A percentile compares a stretch with the other conserved stretches of the same genome.
Conservation (phyloP, 2,329 filamentous ascomycete genomes). For the Xylariaceae sp. region DNA sequence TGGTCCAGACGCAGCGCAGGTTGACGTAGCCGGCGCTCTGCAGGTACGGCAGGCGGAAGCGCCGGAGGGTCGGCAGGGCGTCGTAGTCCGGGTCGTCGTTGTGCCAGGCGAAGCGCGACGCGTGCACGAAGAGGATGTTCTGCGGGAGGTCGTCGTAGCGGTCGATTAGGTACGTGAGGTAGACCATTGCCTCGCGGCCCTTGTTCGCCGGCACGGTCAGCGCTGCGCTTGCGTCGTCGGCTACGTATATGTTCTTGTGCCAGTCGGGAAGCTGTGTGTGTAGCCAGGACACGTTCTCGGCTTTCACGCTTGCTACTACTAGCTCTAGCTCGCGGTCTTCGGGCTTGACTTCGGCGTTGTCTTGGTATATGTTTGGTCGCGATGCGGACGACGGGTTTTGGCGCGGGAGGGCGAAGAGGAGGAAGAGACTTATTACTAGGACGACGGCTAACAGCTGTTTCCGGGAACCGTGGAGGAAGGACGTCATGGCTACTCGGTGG, state of each 20-base stretch:
- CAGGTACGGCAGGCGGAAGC: constrained; percentile 48
- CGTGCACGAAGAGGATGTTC: constrained; percentile 45
- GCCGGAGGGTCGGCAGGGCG: constrained; percentile 47
- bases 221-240: constrained; percentile 44
- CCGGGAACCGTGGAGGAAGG: neutral
- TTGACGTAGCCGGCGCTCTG: constrained; percentile 55
- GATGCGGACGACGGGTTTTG: neutral
- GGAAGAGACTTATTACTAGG: neutral
- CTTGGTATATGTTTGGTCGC: too few species aligned
- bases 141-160: constrained; percentile 45
- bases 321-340: constrained; percentile 27
- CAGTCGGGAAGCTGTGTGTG: constrained; percentile 41
- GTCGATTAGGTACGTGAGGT: constrained; percentile 50
- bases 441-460: neutral
- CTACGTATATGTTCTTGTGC: constrained; percentile 52
- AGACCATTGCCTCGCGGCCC: constrained; percentile 51
- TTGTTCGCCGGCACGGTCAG: constrained; percentile 49
- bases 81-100: constrained; percentile 53
- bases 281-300: constrained; percentile 40
- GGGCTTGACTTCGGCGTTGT: neutral
- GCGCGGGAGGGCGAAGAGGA: neutral
- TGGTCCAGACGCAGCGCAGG: constrained; percentile 55
- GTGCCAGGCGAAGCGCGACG: constrained; percentile 48
- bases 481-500: neutral
- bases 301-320: constrained; percentile 33